Percentiles rank a stretch among this genome's conserved stretches.
Conservation (phyloP, 768 basidiomycete genomes). For the Tylopilus plumbeoviolaceoides region DNA sequence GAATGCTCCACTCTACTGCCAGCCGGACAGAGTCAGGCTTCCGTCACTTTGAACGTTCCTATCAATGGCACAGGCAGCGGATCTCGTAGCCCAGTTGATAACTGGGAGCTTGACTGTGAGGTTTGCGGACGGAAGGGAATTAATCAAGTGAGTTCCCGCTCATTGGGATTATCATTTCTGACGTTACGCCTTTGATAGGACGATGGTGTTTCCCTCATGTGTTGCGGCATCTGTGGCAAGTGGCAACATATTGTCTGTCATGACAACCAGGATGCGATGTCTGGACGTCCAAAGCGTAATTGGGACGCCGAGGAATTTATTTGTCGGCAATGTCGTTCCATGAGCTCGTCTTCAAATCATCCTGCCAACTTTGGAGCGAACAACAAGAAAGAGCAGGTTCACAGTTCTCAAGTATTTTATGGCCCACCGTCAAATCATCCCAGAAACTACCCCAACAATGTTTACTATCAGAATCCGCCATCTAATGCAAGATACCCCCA, state of each 20-base stretch:
- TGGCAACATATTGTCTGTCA: constrained; percentile 94
- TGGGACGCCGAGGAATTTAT: constrained; percentile 87
- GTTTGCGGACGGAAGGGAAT: constrained; percentile 69
- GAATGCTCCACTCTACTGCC: not conserved
- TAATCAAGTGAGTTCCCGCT: constrained; percentile 55
- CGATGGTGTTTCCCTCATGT: constrained; percentile 74
- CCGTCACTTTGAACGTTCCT: constrained; percentile 1
- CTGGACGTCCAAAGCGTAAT: constrained; percentile 65
- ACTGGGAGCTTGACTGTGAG: constrained; percentile 89
- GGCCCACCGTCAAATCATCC: constrained; percentile 11
- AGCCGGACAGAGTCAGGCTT: constrained; percentile 6
- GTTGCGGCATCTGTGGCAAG: constrained; percentile 73
- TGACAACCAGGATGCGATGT: constrained; percentile 60
- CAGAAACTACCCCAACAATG: constrained; percentile 15
- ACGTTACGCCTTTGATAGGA: constrained; percentile 46
- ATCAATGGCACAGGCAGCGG: constrained; percentile 37
- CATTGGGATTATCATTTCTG: not conserved
- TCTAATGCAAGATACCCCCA: constrained; percentile 22
- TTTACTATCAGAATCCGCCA: constrained; percentile 14
- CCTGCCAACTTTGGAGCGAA: constrained; percentile 5
- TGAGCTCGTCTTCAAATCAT: constrained; percentile 5
- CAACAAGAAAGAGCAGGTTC: constrained; percentile 8
- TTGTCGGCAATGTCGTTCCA: constrained; percentile 54
- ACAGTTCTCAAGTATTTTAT: constrained; percentile 13
- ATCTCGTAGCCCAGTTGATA: constrained; percentile 53